Conservation (phyloP, 306 rosid species). For the Coriaria nepalensis region DNA sequence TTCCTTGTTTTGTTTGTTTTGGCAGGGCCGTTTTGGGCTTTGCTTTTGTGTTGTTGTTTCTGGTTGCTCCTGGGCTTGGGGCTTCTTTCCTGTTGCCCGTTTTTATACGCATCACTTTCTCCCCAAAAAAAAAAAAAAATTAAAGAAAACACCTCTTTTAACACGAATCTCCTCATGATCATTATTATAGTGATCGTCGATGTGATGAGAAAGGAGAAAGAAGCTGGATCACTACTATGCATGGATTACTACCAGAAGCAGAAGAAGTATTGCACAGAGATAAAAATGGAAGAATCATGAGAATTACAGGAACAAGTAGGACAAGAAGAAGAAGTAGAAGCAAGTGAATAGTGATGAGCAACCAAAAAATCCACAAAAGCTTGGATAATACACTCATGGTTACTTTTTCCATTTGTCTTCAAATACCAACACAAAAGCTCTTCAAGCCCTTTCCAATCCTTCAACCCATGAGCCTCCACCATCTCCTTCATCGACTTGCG, state of each 20-base stretch:
- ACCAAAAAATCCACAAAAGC: constrained; percentile 72
- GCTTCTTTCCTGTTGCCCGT: no score
- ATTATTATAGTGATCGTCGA: constrained; percentile 6
- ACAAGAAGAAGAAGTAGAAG: constrained; percentile 8
- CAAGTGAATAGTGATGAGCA: constrained; percentile 12
- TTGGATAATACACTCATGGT: constrained; percentile 34
- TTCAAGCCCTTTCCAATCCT: constrained; percentile 56
- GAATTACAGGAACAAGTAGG: constrained; percentile 12
- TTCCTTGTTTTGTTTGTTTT: no score
- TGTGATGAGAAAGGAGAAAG: constrained; percentile 29
- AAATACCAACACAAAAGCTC: constrained; percentile 59
- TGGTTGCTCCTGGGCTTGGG: no score
- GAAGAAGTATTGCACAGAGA: constrained; percentile 19
- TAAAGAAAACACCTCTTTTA: no score
- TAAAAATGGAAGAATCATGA: constrained; percentile 20
- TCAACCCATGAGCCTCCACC: constrained; percentile 49
- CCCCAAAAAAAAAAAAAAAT: no score
- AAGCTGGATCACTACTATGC: neutral
- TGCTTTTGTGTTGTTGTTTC: no score
- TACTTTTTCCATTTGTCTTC: constrained; percentile 33
- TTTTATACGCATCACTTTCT: no score
- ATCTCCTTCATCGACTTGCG: constrained; percentile 71
- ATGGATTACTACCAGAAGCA: constrained; percentile 5
- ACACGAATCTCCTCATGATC: no score
- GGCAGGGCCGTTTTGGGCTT: no score